phyloP scores from a whole-genome alignment of 345 rosid genomes.

The Laguncularia racemosa region DNA sequence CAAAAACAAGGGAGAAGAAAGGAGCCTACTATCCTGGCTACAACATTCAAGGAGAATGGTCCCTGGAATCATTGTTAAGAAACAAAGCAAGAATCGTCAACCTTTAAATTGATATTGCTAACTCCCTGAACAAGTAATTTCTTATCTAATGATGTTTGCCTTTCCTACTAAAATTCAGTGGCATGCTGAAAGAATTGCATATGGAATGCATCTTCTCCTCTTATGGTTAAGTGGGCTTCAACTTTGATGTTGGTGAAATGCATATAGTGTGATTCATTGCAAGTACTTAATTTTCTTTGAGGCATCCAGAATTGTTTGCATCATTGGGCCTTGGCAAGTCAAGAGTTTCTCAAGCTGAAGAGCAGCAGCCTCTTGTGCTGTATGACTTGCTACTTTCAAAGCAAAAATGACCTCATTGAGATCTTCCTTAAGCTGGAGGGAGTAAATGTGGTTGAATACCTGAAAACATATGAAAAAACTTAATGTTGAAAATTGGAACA shows the following conservation, averaged over 20 bases:
- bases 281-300: conserved; percentile 54
- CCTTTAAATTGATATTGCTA: no score
- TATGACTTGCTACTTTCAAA: conserved; percentile 37
- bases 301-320: conserved; percentile 47
- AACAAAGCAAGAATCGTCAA: no score
- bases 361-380: conserved; percentile 38
- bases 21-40: no score
- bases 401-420: conserved; percentile 70
- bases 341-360: conserved; percentile 41
- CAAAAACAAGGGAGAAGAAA: no score
- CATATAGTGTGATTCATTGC: conserved; percentile 18
- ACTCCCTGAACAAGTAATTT: no score
- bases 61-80: no score
- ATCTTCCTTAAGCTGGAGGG: conserved; percentile 82
- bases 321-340: conserved; percentile 39
- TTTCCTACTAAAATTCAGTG: no score
- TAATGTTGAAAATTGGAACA: background rate
- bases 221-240: background rate
- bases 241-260: background rate
- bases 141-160: no score
- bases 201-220: no score
- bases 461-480: conserved; percentile 9
- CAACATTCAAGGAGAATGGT: no score
- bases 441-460: conserved; percentile 64
- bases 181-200: no score